Conservation (phyloP, 2,329 filamentous ascomycete genomes). For the Epichloe elymi region DNA sequence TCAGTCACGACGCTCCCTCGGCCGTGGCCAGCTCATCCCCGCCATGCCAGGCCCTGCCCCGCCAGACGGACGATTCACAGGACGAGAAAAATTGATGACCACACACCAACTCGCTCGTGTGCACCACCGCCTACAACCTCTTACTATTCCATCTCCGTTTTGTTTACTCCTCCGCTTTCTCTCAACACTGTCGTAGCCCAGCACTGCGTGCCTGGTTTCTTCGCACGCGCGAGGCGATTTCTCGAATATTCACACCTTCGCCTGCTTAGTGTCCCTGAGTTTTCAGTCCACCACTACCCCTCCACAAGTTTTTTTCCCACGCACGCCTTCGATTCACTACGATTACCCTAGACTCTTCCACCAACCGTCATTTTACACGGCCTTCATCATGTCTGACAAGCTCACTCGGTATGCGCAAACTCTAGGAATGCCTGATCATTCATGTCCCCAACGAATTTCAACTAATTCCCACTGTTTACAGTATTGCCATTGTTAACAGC, state of each 20-base stretch:
- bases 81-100: conserved; percentile 27
- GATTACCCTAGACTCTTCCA: conserved; percentile 3
- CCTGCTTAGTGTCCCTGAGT: not conserved
- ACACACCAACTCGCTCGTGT: conserved; percentile 9
- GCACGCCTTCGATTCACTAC: not conserved
- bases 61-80: conserved; percentile 24
- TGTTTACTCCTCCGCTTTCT: conserved; percentile 1
- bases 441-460: not conserved
- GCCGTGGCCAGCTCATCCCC: not conserved
- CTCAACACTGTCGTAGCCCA: not conserved
- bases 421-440: not conserved
- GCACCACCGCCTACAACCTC: not conserved
- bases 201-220: conserved; percentile 8
- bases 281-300: not conserved
- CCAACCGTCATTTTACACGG: conserved; percentile 6
- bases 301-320: not conserved
- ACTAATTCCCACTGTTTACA: conserved; percentile 25
- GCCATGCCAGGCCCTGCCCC: conserved; percentile 5
- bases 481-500: conserved; percentile 96
- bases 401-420: conserved; percentile 70
- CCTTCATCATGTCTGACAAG: conserved; percentile 70
- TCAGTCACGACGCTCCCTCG: not conserved
- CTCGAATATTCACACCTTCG: not conserved
- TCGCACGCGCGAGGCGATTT: conserved; percentile 4
- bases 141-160: conserved; percentile 1